Evolutionary conservation across 768 basidiomycete genomes (phyloP).

Genomic region (Naganishia vaughanmartiniae): DNA sequence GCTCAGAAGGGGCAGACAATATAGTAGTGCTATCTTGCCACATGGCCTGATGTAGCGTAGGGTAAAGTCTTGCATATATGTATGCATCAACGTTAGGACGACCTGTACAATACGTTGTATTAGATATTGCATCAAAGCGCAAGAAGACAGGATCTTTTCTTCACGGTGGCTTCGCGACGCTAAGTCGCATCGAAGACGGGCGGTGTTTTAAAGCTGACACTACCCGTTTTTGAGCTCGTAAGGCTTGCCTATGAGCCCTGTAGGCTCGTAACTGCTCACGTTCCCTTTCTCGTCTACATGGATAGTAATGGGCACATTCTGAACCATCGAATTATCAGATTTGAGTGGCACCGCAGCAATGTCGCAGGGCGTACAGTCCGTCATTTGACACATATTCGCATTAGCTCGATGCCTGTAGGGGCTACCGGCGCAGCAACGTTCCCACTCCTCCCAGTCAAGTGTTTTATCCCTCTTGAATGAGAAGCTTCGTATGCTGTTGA

Average conservation of each 20-base stretch:
- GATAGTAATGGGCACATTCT: background rate
- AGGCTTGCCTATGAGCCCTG: background rate
- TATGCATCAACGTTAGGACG: background rate
- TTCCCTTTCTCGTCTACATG: background rate
- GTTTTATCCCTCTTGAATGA: background rate
- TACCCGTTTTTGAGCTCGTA: too few species aligned
- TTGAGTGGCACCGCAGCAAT: background rate
- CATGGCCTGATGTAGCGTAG: background rate
- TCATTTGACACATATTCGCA: background rate
- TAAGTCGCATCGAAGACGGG: too few species aligned
- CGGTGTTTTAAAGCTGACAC: too few species aligned
- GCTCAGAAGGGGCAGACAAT: constrained; percentile 10
- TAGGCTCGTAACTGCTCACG: background rate
- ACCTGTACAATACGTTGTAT: background rate
- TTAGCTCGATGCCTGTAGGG: background rate
- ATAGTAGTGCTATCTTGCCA: constrained; percentile 1
- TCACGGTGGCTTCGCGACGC: too few species aligned
- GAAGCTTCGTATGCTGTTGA: too few species aligned
- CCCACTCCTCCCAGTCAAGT: background rate
- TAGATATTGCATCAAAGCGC: background rate
- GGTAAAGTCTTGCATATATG: background rate
- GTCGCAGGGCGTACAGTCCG: background rate
- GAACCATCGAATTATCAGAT: background rate
- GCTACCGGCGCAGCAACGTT: background rate
- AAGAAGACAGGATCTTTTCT: too few species aligned